phyloP scores from a whole-genome alignment of 306 rosid species.

The barrel medic (Medicago truncatula) region MtrunA17r5.0-ANR NC_053042.1:2920001-2920500 shows the following conservation, averaged over 20 bases:
- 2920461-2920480: neutral
- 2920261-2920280: too few relatives aligned
- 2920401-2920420: neutral
- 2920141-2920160: neutral
- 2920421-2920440: neutral
- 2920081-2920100: neutral
- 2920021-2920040: constrained; percentile 89
- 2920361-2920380: constrained; percentile 50
- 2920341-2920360: constrained; percentile 54
- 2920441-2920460: neutral
- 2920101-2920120: neutral
- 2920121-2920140: neutral
- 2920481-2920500: too few relatives aligned
- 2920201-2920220: neutral
- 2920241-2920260: too few relatives aligned
- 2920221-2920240: neutral
- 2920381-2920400: neutral
- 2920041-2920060: constrained; percentile 69
- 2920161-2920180: neutral
- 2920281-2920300: too few relatives aligned
- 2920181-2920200: too few relatives aligned
- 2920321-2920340: neutral
- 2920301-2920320: too few relatives aligned
- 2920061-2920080: constrained; percentile 59
- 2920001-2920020: constrained; percentile 60